A percentile compares a stretch with the other conserved stretches of the same genome.
These are phyloP conservation scores for Lactifluus echinatus DNA, from an alignment of 768 basidiomycete species.

Conservation along the genomic window DNA sequence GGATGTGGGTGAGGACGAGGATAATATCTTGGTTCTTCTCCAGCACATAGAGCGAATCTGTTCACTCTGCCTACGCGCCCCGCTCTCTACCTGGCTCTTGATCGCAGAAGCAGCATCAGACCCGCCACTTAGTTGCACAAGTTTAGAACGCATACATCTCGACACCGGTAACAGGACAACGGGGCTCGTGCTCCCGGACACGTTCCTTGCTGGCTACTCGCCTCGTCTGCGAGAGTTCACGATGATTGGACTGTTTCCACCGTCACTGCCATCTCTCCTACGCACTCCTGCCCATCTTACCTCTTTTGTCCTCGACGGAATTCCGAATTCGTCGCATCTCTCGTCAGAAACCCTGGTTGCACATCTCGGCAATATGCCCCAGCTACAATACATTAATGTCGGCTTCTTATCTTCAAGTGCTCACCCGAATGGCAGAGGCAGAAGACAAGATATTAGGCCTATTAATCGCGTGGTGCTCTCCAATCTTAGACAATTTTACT, in stretches of 20 bases:
- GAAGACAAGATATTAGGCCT: not conserved
- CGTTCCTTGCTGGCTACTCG: not conserved
- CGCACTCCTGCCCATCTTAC: not conserved
- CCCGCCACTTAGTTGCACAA: not conserved
- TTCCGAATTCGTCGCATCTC: not conserved
- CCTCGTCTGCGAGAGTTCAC: not conserved
- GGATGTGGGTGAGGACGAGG: not conserved
- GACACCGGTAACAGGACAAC: not conserved
- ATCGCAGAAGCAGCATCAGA: not conserved
- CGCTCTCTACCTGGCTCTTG: not conserved
- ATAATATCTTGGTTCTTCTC: not conserved
- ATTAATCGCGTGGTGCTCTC: not conserved
- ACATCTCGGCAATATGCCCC: not conserved
- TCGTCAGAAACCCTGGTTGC: not conserved
- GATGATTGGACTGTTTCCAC: not conserved
- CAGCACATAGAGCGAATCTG: not conserved
- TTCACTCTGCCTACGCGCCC: not conserved
- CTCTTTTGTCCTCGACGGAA: not conserved
- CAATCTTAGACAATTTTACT: not conserved
- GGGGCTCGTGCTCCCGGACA: not conserved
- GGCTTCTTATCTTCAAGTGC: not conserved
- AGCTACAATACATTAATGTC: not conserved
- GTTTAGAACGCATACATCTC: not conserved
- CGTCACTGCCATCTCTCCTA: not conserved
- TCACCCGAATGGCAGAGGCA: not conserved